Conservation (phyloP, 2,329 filamentous ascomycete genomes). For the Graphilbum ipis-grandicollis region DNA sequence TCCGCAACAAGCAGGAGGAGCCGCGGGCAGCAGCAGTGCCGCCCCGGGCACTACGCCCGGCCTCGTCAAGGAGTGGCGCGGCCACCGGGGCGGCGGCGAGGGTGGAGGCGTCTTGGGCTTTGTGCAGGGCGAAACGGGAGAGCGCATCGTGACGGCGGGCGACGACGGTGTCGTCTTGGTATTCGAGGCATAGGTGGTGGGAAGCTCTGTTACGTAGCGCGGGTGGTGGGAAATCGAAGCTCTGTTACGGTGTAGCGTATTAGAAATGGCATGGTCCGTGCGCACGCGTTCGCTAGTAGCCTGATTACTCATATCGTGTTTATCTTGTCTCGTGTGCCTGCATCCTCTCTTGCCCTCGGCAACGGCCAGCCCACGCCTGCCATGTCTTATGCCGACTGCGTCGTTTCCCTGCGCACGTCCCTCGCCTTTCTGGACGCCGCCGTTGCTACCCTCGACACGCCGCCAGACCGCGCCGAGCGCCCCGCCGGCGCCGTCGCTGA, state of each 20-base stretch:
- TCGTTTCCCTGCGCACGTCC: conserved; percentile 40
- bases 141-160: conserved; percentile 70
- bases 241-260: too few relatives aligned
- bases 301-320: too few relatives aligned
- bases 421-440: conserved; percentile 43
- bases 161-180: conserved; percentile 62
- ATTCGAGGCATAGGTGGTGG: conserved; percentile 49
- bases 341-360: too few relatives aligned
- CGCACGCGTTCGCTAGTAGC: too few relatives aligned
- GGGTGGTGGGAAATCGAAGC: too few relatives aligned
- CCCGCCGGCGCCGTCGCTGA: conserved; percentile 38
- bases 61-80: conserved; percentile 73
- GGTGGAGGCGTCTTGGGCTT: conserved; percentile 82
- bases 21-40: background rate
- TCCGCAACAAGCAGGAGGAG: too few relatives aligned
- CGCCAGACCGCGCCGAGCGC: conserved; percentile 34
- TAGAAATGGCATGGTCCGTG: too few relatives aligned
- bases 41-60: conserved; percentile 55
- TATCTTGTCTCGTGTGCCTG: too few relatives aligned
- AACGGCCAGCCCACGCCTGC: too few relatives aligned
- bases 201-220: too few relatives aligned
- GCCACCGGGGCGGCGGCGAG: conserved; percentile 70
- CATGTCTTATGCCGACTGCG: conserved; percentile 33
- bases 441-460: conserved; percentile 35
- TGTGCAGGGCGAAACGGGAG: conserved; percentile 61